Conservation (phyloP, 495 filamentous ascomycete genomes). For the Amniculicola lignicola region DNA sequence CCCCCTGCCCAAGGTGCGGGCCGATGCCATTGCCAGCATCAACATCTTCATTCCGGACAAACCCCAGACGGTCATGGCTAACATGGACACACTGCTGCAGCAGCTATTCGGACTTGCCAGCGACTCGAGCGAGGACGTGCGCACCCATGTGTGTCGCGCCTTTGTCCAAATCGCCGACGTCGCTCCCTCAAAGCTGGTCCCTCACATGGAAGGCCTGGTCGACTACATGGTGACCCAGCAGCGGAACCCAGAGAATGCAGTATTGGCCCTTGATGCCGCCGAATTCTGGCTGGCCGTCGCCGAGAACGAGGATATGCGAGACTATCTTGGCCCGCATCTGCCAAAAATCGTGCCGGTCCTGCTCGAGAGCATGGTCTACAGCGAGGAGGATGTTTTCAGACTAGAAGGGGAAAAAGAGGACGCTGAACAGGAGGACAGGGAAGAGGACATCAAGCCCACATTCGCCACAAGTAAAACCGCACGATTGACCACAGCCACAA, state of each 20-base stretch:
- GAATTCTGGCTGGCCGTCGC: conserved; percentile 97
- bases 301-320: conserved; percentile 75
- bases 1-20: conserved; percentile 68
- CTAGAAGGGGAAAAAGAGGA: conserved; percentile 78
- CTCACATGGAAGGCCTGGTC: conserved; percentile 84
- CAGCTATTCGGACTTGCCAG: conserved; percentile 75
- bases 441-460: conserved; percentile 86
- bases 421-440: conserved; percentile 86
- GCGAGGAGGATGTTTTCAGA: conserved; percentile 84
- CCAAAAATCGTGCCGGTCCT: conserved; percentile 84
- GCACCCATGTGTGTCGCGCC: conserved; percentile 85
- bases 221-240: conserved; percentile 92
- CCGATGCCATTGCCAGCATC: conserved; percentile 74
- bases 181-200: conserved; percentile 80
- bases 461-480: conserved; percentile 76
- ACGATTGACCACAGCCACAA: conserved; percentile 47
- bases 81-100: conserved; percentile 75
- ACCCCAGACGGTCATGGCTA: conserved; percentile 69
- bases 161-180: conserved; percentile 92
- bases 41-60: conserved; percentile 87
- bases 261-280: conserved; percentile 88
- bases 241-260: conserved; percentile 75
- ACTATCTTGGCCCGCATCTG: conserved; percentile 70
- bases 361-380: conserved; percentile 93
- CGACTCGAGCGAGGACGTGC: conserved; percentile 72